Evolutionary conservation across 2,329 filamentous ascomycete species (phyloP).

Genomic region (Didymella glomerata): DNA sequence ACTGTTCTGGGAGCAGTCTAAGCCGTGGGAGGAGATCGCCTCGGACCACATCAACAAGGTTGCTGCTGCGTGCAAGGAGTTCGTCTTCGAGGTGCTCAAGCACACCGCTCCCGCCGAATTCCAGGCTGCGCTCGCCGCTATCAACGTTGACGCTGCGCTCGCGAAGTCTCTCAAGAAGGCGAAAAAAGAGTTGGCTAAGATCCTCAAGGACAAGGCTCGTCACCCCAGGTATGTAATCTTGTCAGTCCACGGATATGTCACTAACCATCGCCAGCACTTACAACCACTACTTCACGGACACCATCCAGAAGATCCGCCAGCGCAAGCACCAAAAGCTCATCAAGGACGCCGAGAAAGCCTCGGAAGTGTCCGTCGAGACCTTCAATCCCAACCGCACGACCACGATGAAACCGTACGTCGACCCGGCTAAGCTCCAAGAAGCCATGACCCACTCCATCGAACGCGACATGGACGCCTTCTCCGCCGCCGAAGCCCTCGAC

Average conservation of each 20-base stretch:
- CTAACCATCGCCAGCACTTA: constrained; percentile 56
- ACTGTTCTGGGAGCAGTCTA: constrained; percentile 67
- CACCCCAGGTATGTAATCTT: constrained; percentile 48
- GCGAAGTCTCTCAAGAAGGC: constrained; percentile 40
- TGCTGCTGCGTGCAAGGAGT: not conserved
- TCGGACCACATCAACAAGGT: constrained; percentile 42
- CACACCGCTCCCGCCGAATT: not conserved
- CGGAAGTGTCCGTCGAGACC: not conserved
- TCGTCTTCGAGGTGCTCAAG: not conserved
- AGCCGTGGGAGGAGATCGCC: constrained; percentile 60
- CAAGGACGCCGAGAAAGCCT: not conserved
- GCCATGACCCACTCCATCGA: constrained; percentile 19
- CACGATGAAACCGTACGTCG: not conserved
- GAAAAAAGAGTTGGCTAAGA: constrained; percentile 53
- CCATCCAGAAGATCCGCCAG: constrained; percentile 36
- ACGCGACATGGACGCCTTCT: constrained; percentile 47
- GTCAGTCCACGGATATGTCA: too few species aligned
- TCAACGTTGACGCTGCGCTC: not conserved
- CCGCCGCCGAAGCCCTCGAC: constrained; percentile 49
- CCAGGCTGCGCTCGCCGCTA: not conserved
- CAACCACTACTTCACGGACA: constrained; percentile 54
- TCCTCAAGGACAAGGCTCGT: constrained; percentile 58
- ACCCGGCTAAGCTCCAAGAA: not conserved
- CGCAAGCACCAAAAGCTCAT: constrained; percentile 22
- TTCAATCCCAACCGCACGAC: not conserved